Evolutionary conservation across 1,139 yeast species (phyloP).

Genomic region (Candida pseudoviswanathii): DNA sequence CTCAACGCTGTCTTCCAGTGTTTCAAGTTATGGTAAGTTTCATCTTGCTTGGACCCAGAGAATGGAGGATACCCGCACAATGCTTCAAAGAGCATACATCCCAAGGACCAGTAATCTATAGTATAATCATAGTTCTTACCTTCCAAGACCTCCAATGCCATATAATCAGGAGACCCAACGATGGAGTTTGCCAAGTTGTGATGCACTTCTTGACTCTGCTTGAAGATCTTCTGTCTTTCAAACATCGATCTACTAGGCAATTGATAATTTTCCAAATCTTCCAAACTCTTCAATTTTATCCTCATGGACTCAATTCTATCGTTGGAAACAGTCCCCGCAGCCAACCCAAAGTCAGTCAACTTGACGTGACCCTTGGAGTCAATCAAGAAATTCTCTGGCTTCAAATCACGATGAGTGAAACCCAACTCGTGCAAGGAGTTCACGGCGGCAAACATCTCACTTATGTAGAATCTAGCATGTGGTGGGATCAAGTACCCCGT

Average conservation of each 20-base stretch:
- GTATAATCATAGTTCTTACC: conserved; percentile 94
- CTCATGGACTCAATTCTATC: conserved; percentile 95
- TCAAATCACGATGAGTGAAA: conserved; percentile 94
- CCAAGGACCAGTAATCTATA: conserved; percentile 98
- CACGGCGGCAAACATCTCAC: conserved; percentile 95
- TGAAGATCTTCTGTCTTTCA: conserved; percentile 86
- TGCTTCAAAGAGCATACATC: conserved; percentile 92
- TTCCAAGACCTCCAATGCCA: conserved; percentile 96
- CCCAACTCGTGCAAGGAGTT: conserved; percentile 94
- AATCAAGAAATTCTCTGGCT: conserved; percentile 95
- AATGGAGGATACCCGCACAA: conserved; percentile 96
- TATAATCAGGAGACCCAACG: conserved; percentile 98
- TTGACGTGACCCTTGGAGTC: conserved; percentile 96
- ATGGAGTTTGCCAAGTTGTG: conserved; percentile 87
- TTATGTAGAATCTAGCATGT: conserved; percentile 91
- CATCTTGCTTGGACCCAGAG: conserved; percentile 90
- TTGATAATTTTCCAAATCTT: conserved; percentile 61
- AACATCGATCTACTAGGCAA: conserved; percentile 76
- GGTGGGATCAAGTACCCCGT: conserved; percentile 92
- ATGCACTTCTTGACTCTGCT: conserved; percentile 69
- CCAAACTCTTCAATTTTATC: conserved; percentile 77
- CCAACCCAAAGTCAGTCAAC: conserved; percentile 95
- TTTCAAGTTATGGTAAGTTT: conserved; percentile 90
- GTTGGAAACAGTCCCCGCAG: conserved; percentile 93
- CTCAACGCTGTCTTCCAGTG: conserved; percentile 88